These are phyloP conservation scores for Collybiopsis luxurians DNA, from an alignment of 768 basidiomycete genomes.

Conservation along the genomic window DNA sequence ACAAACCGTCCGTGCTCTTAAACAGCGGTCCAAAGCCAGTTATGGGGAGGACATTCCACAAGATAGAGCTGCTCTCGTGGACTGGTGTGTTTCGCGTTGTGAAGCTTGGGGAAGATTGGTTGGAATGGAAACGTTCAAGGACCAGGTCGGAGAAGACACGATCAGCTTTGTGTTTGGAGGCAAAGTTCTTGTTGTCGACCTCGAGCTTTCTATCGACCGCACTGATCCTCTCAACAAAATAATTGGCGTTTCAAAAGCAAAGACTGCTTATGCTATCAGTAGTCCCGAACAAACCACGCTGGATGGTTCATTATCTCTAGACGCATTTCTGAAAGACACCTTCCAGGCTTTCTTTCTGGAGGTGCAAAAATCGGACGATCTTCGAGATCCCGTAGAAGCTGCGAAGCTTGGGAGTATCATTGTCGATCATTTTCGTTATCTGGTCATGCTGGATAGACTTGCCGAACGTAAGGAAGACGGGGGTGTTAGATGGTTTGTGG, in stretches of 20 bases:
- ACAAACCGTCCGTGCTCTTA: constrained; percentile 45
- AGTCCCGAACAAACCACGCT: constrained; percentile 40
- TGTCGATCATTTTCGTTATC: constrained; percentile 57
- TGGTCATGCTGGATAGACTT: constrained; percentile 70
- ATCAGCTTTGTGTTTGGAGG: constrained; percentile 67
- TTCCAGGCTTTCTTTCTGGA: constrained; percentile 60
- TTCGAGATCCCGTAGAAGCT: constrained; percentile 52
- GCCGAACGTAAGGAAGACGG: constrained; percentile 58
- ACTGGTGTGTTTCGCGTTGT: constrained; percentile 60
- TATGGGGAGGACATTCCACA: constrained; percentile 69
- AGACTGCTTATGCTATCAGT: constrained; percentile 69
- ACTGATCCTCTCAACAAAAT: constrained; percentile 31
- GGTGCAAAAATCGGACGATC: constrained; percentile 50
- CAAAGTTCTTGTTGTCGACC: constrained; percentile 77
- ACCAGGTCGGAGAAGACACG: constrained; percentile 48
- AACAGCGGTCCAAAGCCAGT: constrained; percentile 40
- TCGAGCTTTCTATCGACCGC: constrained; percentile 56
- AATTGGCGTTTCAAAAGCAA: constrained; percentile 53
- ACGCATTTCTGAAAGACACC: constrained; percentile 56
- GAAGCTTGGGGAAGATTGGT: constrained; percentile 59
- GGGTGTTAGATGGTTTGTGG: constrained; percentile 75
- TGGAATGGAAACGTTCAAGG: constrained; percentile 76
- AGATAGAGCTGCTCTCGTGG: constrained; percentile 38
- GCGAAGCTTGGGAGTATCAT: constrained; percentile 46
- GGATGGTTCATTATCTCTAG: constrained; percentile 54